phyloP scores from a whole-genome alignment of 164 flowering plant species.

The Chloranthus sessilifolius region DNA sequence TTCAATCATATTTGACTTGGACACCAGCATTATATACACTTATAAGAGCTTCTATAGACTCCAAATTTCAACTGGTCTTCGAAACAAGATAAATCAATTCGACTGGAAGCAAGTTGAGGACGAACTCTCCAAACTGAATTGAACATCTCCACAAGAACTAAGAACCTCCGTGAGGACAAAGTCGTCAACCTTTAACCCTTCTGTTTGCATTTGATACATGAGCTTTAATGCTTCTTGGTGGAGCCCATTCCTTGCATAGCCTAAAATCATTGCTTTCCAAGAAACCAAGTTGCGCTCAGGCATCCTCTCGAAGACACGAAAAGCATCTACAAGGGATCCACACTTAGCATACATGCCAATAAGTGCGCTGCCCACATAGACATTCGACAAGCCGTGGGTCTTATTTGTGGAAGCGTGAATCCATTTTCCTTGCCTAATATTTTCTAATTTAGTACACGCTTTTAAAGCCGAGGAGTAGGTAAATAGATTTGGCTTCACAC shows the following conservation, averaged over 20 bases:
- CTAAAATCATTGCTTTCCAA: constrained; percentile 84
- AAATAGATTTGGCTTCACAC: constrained; percentile 71
- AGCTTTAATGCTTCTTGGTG: constrained; percentile 73
- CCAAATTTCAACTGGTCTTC: neutral
- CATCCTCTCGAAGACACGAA: constrained; percentile 66
- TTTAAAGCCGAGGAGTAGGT: constrained; percentile 82
- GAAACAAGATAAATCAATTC: neutral
- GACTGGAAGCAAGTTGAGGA: constrained; percentile 2
- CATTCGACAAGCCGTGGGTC: constrained; percentile 44
- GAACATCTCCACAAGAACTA: constrained; percentile 65
- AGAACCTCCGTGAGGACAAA: constrained; percentile 48
- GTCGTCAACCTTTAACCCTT: constrained; percentile 68
- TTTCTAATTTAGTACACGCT: constrained; percentile 70
- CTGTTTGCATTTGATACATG: constrained; percentile 75
- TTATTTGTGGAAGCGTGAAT: constrained; percentile 69
- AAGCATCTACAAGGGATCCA: constrained; percentile 69
- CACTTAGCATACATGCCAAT: constrained; percentile 84
- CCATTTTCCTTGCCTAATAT: constrained; percentile 48
- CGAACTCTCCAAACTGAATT: constrained; percentile 28
- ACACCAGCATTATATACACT: neutral
- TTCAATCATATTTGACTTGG: neutral
- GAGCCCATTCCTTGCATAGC: constrained; percentile 68
- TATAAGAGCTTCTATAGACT: neutral
- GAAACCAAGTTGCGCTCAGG: constrained; percentile 60
- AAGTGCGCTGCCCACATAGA: constrained; percentile 75